Conservation (phyloP, 1,284 basidiomycete genomes). For the Ustilago trichophora region DNA sequence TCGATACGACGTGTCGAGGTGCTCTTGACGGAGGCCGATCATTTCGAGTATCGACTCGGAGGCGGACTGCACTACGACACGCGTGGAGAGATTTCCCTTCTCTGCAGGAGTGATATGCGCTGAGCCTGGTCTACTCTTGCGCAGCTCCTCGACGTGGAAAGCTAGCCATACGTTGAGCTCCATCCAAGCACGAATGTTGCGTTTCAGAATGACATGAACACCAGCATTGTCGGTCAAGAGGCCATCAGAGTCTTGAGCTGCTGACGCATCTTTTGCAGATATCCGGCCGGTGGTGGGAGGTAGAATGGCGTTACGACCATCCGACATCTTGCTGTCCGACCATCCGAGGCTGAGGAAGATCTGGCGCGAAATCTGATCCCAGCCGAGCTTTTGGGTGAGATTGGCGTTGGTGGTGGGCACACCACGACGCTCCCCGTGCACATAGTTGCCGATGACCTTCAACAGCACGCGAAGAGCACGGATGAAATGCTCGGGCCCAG, state of each 20-base stretch:
- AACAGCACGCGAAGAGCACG: slow-evolving; percentile 34
- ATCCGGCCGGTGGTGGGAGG: background rate
- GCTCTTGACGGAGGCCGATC: slow-evolving; percentile 23
- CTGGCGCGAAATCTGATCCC: slow-evolving; percentile 27
- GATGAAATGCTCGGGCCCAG: slow-evolving; percentile 33
- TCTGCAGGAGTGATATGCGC: slow-evolving; percentile 4
- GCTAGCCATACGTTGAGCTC: slow-evolving; percentile 42
- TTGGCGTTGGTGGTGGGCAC: slow-evolving; percentile 24
- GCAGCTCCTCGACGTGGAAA: slow-evolving; percentile 18
- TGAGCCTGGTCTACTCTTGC: slow-evolving; percentile 13
- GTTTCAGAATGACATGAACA: slow-evolving; percentile 2
- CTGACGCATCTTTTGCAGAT: background rate
- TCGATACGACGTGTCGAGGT: slow-evolving; percentile 17
- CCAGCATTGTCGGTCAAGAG: background rate
- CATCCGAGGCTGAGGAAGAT: slow-evolving; percentile 40
- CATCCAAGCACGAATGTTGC: slow-evolving; percentile 48
- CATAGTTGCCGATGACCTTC: slow-evolving; percentile 40
- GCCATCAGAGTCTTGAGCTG: background rate
- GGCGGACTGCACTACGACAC: slow-evolving; percentile 2
- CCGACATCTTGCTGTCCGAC: slow-evolving; percentile 21
- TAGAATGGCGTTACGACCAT: slow-evolving; percentile 27
- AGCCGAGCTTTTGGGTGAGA: slow-evolving; percentile 42
- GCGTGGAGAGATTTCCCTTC: slow-evolving; percentile 5
- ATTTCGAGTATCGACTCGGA: slow-evolving; percentile 22
- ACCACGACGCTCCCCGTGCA: slow-evolving; percentile 42